These are phyloP conservation scores for Diaporthe vaccinii DNA, from an alignment of 2,329 filamentous ascomycete species.

Conservation along the genomic window DNA sequence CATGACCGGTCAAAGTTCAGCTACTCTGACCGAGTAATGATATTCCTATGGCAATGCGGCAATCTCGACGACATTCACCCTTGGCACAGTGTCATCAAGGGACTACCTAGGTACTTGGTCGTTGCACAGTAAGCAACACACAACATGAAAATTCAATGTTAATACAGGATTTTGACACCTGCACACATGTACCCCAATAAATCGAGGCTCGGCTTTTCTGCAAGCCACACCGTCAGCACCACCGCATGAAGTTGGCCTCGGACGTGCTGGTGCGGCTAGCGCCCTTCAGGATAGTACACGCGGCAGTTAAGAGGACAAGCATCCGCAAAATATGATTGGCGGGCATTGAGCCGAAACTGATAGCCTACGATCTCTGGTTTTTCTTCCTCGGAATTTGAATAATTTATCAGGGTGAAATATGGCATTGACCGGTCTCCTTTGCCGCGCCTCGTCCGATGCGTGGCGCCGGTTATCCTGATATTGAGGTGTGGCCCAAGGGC, in stretches of 20 bases:
- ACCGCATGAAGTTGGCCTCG: background rate
- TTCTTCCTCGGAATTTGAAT: background rate
- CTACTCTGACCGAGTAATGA: background rate
- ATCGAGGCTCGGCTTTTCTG: constrained; percentile 21
- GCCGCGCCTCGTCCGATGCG: background rate
- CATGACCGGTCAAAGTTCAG: constrained; percentile 17
- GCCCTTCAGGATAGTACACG: background rate
- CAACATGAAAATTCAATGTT: background rate
- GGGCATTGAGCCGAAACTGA: background rate
- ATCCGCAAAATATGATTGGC: background rate
- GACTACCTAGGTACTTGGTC: background rate
- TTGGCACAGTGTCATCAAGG: background rate
- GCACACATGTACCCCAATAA: background rate
- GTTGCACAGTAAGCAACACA: background rate
- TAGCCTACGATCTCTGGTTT: background rate
- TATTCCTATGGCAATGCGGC: background rate
- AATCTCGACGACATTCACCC: background rate
- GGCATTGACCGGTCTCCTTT: background rate
- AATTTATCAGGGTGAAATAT: background rate
- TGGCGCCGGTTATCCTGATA: background rate
- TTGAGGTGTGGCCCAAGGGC: constrained; percentile 3
- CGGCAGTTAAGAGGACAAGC: background rate
- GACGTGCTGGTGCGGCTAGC: background rate
- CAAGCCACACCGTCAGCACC: constrained; percentile 9
- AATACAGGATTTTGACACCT: constrained; percentile 18